Conservation (phyloP, 2,329 filamentous ascomycete species). For the Helminthosporium solani region DNA sequence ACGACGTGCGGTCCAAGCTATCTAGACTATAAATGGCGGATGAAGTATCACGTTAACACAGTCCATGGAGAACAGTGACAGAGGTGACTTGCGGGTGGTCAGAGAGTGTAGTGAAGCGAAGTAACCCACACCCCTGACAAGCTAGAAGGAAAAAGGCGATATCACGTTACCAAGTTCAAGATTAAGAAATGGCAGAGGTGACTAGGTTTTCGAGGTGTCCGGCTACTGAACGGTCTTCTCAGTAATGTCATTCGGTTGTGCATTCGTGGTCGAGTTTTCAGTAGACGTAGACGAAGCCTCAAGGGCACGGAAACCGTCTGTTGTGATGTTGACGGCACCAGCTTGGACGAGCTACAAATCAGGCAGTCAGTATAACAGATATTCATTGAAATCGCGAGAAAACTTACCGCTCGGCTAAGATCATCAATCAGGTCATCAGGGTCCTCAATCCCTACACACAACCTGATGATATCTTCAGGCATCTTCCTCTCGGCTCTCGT, state of each 20-base stretch:
- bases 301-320: constrained; percentile 75
- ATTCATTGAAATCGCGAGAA: neutral
- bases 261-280: constrained; percentile 5
- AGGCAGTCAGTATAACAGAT: constrained; percentile 18
- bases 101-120: constrained; percentile 29
- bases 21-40: constrained; percentile 3
- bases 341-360: constrained; percentile 72
- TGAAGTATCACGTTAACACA: constrained; percentile 40
- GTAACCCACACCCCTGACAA: constrained; percentile 15
- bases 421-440: constrained; percentile 89
- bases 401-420: constrained; percentile 80
- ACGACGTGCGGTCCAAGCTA: constrained; percentile 1
- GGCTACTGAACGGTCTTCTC: constrained; percentile 16
- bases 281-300: constrained; percentile 2
- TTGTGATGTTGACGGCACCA: constrained; percentile 81
- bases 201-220: constrained; percentile 19
- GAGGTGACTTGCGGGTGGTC: constrained; percentile 35
- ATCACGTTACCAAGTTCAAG: constrained; percentile 39
- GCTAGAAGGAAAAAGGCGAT: constrained; percentile 10
- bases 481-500: constrained; percentile 70
- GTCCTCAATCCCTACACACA: constrained; percentile 97
- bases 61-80: constrained; percentile 22
- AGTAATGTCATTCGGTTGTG: constrained; percentile 2
- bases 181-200: constrained; percentile 35
- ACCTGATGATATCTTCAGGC: constrained; percentile 92